phyloP scores from a whole-genome alignment of 495 filamentous ascomycete genomes.

The Penicillium pulvis region DNA sequence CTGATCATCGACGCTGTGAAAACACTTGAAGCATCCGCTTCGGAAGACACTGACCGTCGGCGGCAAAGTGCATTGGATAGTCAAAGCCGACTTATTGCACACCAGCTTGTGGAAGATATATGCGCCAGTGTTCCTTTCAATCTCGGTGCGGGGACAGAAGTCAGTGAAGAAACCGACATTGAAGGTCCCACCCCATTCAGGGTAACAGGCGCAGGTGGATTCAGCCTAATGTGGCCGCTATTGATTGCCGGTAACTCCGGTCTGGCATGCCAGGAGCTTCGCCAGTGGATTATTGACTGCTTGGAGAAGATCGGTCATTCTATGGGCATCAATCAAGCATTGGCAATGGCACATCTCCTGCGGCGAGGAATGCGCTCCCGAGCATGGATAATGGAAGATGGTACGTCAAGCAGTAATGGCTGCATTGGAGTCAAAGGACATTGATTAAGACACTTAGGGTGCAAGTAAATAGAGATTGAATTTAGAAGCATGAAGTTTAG shows the following conservation, averaged over 20 bases:
- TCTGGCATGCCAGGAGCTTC: conserved; percentile 6
- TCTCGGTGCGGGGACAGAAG: conserved; percentile 21
- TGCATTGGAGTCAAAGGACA: neutral
- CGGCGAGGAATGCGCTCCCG: conserved; percentile 12
- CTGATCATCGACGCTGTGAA: conserved; percentile 14
- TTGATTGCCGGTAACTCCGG: conserved; percentile 19
- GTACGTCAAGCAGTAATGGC: neutral
- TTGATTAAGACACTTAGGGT: neutral
- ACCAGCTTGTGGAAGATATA: conserved; percentile 34
- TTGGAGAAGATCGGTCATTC: conserved; percentile 20
- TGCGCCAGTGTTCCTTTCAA: conserved; percentile 35
- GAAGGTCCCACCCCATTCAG: conserved; percentile 3
- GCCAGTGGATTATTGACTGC: conserved; percentile 12
- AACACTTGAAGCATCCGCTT: neutral
- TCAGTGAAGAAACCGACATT: neutral
- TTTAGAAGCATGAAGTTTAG: neutral
- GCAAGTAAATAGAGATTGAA: neutral
- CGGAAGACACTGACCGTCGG: neutral
- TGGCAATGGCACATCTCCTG: conserved; percentile 17
- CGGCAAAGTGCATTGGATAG: neutral
- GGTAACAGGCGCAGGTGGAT: conserved; percentile 9
- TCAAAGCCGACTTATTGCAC: conserved; percentile 22
- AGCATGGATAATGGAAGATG: conserved; percentile 1
- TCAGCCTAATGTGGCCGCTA: conserved; percentile 30
- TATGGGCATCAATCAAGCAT: conserved; percentile 20